phyloP scores from a whole-genome alignment of 345 rosid species.

The Moricandia moricandioides region DNA sequence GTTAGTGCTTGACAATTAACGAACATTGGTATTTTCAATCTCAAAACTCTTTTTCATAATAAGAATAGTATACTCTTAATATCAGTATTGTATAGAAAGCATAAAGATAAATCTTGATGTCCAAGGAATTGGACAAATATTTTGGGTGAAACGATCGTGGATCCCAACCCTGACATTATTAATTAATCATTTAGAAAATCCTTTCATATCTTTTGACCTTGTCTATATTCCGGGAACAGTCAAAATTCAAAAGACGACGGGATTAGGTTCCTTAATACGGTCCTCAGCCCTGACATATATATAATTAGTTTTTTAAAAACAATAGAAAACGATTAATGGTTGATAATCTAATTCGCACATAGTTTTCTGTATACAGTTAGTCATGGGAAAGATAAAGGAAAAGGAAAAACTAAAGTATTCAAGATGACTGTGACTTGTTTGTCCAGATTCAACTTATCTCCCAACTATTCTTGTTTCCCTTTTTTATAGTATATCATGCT shows the following conservation, averaged over 20 bases:
- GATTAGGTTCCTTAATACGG: slow-evolving; percentile 27
- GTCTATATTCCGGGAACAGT: slow-evolving; percentile 24
- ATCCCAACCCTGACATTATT: slow-evolving; percentile 13
- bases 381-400: background rate
- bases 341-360: background rate
- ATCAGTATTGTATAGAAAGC: background rate
- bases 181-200: slow-evolving; percentile 1
- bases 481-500: too few species aligned
- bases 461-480: background rate
- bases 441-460: slow-evolving; percentile 19
- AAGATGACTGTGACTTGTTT: slow-evolving; percentile 2
- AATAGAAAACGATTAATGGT: background rate
- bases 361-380: background rate
- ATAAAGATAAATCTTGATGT: slow-evolving; percentile 27
- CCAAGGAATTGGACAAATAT: slow-evolving; percentile 24
- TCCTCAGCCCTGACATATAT: background rate
- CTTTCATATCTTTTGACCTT: slow-evolving; percentile 31
- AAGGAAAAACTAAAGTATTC: background rate
- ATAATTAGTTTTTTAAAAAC: background rate
- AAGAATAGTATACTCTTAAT: background rate
- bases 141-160: slow-evolving; percentile 23
- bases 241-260: slow-evolving; percentile 20
- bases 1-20: background rate
- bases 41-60: background rate
- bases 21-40: background rate